These are phyloP conservation scores for Rhodosporidiobolus sp. DNA, from an alignment of 768 basidiomycete genomes.

Conservation along the genomic window DNA sequence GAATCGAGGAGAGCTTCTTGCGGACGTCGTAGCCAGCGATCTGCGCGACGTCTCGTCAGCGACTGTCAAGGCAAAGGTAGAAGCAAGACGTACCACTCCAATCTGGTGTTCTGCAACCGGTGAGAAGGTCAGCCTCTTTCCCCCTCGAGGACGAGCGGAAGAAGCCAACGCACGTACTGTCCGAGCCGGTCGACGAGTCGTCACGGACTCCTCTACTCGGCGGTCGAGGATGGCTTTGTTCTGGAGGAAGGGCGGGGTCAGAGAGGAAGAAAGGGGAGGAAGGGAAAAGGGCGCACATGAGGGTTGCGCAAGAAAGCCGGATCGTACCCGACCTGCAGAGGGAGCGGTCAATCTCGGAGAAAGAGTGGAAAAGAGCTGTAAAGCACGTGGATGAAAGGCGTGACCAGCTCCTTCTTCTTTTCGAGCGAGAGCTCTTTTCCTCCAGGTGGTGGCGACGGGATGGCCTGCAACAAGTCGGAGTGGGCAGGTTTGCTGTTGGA, in stretches of 20 bases:
- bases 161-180: conserved; percentile 12
- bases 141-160: too few species aligned
- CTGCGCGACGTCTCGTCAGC: neutral
- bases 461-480: conserved; percentile 31
- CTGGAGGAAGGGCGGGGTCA: neutral
- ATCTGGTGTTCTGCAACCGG: conserved; percentile 27
- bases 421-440: conserved; percentile 7
- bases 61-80: accelerated
- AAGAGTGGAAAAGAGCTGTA: neutral
- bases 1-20: conserved; percentile 3
- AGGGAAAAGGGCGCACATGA: neutral
- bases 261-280: neutral
- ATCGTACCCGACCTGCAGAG: conserved; percentile 27
- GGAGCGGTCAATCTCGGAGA: neutral
- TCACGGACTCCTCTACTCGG: conserved; percentile 13
- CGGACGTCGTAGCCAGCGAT: conserved; percentile 37
- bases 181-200: conserved; percentile 18
- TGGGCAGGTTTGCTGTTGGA: conserved; percentile 27
- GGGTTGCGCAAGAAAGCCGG: conserved; percentile 17
- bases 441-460: conserved; percentile 1
- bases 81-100: conserved; percentile 3
- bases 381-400: conserved; percentile 28
- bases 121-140: neutral
- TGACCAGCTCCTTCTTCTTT: conserved; percentile 22
- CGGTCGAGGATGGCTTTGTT: conserved; percentile 20